Conservation (phyloP, 257 asterid species). For the Solanum medicagineum region DNA sequence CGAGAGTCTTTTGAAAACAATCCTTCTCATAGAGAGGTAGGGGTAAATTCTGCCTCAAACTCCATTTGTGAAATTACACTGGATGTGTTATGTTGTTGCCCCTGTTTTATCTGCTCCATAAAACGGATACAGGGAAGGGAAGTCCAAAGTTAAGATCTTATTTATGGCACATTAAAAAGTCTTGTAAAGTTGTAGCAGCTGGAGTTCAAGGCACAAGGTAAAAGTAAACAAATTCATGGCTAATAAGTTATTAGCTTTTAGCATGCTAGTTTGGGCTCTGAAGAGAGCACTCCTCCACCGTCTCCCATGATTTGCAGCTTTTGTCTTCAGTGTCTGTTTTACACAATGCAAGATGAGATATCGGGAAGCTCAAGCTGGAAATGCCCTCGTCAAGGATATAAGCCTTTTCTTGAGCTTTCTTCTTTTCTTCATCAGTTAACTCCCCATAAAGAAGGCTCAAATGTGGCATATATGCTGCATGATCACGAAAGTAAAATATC, state of each 20-base stretch:
- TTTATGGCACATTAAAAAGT: background rate
- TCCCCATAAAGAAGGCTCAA: conserved; percentile 82
- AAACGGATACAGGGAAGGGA: background rate
- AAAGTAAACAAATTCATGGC: background rate
- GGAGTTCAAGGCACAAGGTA: background rate
- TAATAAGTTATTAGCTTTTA: background rate
- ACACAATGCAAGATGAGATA: conserved; percentile 59
- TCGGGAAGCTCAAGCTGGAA: conserved; percentile 34
- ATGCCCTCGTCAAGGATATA: conserved; percentile 46
- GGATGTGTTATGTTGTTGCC: background rate
- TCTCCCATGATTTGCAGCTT: conserved; percentile 85
- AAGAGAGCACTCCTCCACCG: conserved; percentile 39
- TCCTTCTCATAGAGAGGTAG: background rate
- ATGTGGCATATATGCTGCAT: conserved; percentile 95
- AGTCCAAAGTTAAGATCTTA: background rate
- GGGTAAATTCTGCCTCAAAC: background rate
- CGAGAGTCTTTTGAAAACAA: background rate
- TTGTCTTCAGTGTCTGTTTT: conserved; percentile 74
- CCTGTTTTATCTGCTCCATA: background rate
- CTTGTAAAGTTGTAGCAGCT: background rate
- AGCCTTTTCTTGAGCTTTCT: conserved; percentile 60
- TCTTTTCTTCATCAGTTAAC: conserved; percentile 59
- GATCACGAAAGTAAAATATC: background rate
- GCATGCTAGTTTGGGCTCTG: background rate
- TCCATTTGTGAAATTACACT: background rate